Conservation (phyloP, 768 basidiomycete species). For the Cyclocybe aegerita region DNA sequence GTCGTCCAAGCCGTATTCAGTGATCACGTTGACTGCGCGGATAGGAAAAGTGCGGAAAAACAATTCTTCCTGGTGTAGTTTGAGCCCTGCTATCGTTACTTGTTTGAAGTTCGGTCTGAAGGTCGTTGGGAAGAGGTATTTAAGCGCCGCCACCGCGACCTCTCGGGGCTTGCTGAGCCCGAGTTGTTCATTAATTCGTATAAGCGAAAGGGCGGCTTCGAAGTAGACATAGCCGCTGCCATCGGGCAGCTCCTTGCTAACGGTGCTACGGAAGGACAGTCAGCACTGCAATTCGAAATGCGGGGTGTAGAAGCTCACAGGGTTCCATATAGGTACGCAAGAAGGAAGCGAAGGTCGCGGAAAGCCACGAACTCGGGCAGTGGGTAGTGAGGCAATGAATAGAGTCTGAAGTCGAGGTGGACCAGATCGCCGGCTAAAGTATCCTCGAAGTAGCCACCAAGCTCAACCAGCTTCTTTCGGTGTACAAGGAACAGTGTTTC, state of each 20-base stretch:
- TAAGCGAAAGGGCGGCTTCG: too few species aligned
- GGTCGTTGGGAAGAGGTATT: background rate
- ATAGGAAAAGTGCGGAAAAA: constrained; percentile 16
- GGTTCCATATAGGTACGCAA: constrained; percentile 3
- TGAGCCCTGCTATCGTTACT: too few species aligned
- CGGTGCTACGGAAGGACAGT: background rate
- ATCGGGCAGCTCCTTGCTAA: background rate
- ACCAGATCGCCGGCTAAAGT: constrained; percentile 1
- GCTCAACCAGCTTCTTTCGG: constrained; percentile 5
- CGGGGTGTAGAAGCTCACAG: background rate
- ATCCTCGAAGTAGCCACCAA: constrained; percentile 17
- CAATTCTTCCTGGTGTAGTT: background rate
- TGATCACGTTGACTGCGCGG: constrained; percentile 17
- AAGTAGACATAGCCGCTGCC: background rate
- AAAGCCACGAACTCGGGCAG: background rate
- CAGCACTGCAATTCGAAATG: background rate
- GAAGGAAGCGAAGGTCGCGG: constrained; percentile 7
- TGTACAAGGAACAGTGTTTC: constrained; percentile 21
- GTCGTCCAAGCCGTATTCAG: constrained; percentile 11
- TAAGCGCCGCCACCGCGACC: background rate
- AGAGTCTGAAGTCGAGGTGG: background rate
- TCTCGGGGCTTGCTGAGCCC: background rate
- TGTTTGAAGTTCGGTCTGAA: background rate
- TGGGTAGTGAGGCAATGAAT: background rate
- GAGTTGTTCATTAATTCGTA: too few species aligned